Conservation (phyloP, 2,329 filamentous ascomycete species). For the Zelopaecilomyces penicillatus region DNA sequence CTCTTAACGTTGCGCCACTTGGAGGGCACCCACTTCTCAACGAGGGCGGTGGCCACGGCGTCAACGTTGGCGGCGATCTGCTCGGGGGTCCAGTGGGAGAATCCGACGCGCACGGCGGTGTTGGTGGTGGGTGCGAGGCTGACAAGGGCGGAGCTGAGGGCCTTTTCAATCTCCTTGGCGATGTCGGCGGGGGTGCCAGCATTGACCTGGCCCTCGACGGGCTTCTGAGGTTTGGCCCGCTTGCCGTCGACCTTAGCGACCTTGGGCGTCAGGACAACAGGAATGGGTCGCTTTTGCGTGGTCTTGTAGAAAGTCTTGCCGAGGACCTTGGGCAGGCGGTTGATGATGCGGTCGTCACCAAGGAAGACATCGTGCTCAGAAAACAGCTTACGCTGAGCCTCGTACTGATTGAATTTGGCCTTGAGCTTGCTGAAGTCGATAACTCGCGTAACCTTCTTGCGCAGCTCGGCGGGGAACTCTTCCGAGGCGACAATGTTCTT, state of each 20-base stretch:
- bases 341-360: constrained; percentile 78
- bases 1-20: constrained; percentile 80
- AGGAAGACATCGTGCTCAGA: constrained; percentile 89
- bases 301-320: constrained; percentile 91
- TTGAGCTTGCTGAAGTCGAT: constrained; percentile 74
- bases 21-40: constrained; percentile 73
- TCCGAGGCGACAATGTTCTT: constrained; percentile 77
- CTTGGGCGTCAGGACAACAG: constrained; percentile 60
- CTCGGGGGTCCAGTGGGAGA: constrained; percentile 63
- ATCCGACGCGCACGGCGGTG: constrained; percentile 72
- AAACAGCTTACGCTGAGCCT: constrained; percentile 74
- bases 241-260: constrained; percentile 53
- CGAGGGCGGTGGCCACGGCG: constrained; percentile 58
- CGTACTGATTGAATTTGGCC: constrained; percentile 81
- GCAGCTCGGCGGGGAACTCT: constrained; percentile 59
- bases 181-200: constrained; percentile 55
- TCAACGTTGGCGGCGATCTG: constrained; percentile 75
- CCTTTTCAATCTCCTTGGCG: constrained; percentile 72
- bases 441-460: constrained; percentile 62
- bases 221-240: constrained; percentile 50
- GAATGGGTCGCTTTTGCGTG: constrained; percentile 77
- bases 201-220: constrained; percentile 26
- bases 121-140: constrained; percentile 71
- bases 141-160: constrained; percentile 69
- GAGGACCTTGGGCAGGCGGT: constrained; percentile 63